Base-by-base conservation (phyloP, 805 yeast genomes). In the Jamesozyma piceae region DNA sequence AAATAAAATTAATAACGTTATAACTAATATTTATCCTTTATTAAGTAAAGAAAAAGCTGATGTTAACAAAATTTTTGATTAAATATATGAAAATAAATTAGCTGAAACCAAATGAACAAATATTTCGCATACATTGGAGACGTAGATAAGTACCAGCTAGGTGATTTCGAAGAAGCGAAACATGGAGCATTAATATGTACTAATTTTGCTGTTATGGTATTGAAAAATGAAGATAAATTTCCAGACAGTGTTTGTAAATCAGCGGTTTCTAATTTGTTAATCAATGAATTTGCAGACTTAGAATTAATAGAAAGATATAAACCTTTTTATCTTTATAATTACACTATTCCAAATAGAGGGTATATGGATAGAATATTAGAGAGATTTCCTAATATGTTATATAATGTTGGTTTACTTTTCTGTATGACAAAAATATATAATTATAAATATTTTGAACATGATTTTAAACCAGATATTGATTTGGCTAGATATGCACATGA, bases 81-180 rank as follows among this genome's bases (percentile, higher is more conserved):
- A n/a, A n/a, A n/a, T n/a, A n/a, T n/a, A n/a, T n/a, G n/a, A n/a
- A n/a, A n/a, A n/a, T n/a, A n/a, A n/a, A n/a, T n/a, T n/a, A n/a
- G n/a, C n/a, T n/a, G n/a, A n/a, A n/a, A n/a, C n/a, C n/a, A n/a
- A n/a, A n/a, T n/a, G n/a, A n/a, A n/a, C n/a, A n/a, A n/a, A n/a
- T n/a, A n/a, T n/a, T n/a, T n/a, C n/a, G n/a, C n/a, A n/a, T n/a
- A n/a, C n/a, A n/a, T n/a, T n/a, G n/a, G n/a, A n/a, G n/a, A n/a
- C n/a, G n/a, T n/a, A n/a, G n/a, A n/a, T n/a, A n/a, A n/a, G n/a
- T 37, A 37, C 14, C 33, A 38, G 27, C 24, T 32, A 10, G 41
- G 41, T 22, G 41, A 38, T 32, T 38, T 38, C 17, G 41, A 38
- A 31, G 31, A 24, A 22, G 41, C 41, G 18, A 38, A 32, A 13